Percentiles rank a stretch among this genome's conserved stretches.
Conservation (phyloP, 225 moss, liverwort and hornwort species). For the Asterella californica region DNA sequence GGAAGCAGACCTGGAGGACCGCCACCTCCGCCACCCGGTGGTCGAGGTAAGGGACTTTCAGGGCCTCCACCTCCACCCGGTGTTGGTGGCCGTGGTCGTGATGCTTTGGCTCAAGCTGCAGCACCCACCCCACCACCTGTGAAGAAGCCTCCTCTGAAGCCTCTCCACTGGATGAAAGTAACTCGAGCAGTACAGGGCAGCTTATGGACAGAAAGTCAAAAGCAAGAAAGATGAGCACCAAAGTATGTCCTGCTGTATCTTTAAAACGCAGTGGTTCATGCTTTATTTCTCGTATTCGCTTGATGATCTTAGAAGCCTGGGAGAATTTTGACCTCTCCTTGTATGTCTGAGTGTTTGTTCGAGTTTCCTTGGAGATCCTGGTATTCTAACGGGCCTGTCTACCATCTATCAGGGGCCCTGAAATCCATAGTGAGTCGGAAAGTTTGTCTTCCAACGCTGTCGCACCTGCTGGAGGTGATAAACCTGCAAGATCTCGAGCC, state of each 20-base stretch:
- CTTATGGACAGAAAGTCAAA: slow-evolving; percentile 96
- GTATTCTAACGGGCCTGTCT: background rate
- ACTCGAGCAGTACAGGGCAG: slow-evolving; percentile 96
- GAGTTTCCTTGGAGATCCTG: background rate
- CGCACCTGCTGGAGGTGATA: slow-evolving; percentile 57
- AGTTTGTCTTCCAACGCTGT: slow-evolving; percentile 85
- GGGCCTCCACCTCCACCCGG: slow-evolving; percentile 41
- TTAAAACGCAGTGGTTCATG: background rate
- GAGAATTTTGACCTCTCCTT: background rate
- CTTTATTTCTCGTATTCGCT: background rate
- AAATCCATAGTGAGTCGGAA: slow-evolving; percentile 91
- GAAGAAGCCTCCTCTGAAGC: slow-evolving; percentile 73
- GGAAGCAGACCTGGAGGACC: slow-evolving; percentile 41
- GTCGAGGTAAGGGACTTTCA: slow-evolving; percentile 54
- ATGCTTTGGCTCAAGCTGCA: slow-evolving; percentile 18
- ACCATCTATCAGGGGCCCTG: slow-evolving; percentile 60
- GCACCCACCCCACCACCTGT: slow-evolving; percentile 35
- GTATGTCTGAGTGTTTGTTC: background rate
- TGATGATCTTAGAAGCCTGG: too few relatives aligned
- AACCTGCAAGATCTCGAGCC: slow-evolving; percentile 32
- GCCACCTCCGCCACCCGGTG: slow-evolving; percentile 55
- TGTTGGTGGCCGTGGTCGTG: slow-evolving; percentile 22
- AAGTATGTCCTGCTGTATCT: slow-evolving; percentile 35
- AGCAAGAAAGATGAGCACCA: slow-evolving; percentile 78
- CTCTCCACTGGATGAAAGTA: slow-evolving; percentile 98